Percentiles rank a stretch among this genome's conserved stretches.
Conservation (phyloP, 2,329 filamentous ascomycete genomes). For the Colletotrichum echinochloae region DNA sequence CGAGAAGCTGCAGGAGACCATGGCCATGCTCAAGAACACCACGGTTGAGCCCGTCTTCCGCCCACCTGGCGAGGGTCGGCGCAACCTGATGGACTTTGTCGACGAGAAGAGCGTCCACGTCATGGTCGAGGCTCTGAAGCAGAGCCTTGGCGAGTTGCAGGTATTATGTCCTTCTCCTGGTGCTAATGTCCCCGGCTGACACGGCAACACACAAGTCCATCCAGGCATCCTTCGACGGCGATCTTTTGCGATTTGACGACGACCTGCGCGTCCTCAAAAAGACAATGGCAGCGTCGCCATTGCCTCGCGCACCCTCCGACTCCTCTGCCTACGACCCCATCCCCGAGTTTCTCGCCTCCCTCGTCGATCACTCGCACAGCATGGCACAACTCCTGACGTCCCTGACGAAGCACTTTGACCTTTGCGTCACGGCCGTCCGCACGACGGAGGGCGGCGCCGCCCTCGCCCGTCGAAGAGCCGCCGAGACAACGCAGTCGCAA, state of each 20-base stretch:
- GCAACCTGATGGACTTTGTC: constrained; percentile 80
- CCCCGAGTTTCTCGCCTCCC: constrained; percentile 66
- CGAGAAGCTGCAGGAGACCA: constrained; percentile 72
- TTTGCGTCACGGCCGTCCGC: constrained; percentile 90
- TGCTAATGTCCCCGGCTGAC: neutral
- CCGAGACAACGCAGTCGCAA: constrained; percentile 68
- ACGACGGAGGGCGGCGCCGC: constrained; percentile 86
- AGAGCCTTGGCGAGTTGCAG: constrained; percentile 78
- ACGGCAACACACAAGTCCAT: constrained; percentile 58
- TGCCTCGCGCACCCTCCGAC: constrained; percentile 49
- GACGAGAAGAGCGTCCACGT: constrained; percentile 77
- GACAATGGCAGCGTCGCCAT: constrained; percentile 59
- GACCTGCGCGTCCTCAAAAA: constrained; percentile 76
- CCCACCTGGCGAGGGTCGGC: constrained; percentile 67
- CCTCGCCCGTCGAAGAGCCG: constrained; percentile 74
- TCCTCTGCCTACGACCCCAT: constrained; percentile 58
- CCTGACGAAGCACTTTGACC: constrained; percentile 88
- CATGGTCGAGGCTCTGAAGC: constrained; percentile 75
- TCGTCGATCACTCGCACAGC: constrained; percentile 81
- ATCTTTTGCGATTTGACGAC: constrained; percentile 79
- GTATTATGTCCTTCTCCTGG: constrained; percentile 51
- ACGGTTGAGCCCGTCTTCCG: constrained; percentile 74
- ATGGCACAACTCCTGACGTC: constrained; percentile 86
- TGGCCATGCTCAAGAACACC: constrained; percentile 73
- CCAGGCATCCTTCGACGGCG: constrained; percentile 80